These are phyloP conservation scores for Neurospora sp. DNA, from an alignment of 495 filamentous ascomycete genomes.

Conservation along the genomic window DNA sequence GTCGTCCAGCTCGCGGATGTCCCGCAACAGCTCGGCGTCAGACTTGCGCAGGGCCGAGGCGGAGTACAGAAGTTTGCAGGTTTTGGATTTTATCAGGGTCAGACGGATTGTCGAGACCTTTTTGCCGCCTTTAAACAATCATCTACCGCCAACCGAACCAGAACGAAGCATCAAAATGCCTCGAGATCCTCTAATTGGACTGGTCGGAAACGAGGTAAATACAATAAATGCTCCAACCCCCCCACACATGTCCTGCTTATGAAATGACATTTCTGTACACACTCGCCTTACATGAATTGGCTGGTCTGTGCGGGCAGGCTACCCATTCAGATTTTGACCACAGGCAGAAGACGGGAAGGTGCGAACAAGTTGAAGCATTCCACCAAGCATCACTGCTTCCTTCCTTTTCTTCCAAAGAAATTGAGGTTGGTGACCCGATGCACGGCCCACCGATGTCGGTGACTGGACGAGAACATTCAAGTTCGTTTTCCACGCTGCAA, in stretches of 20 bases:
- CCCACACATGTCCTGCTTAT: too few species aligned
- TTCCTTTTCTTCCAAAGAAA: neutral
- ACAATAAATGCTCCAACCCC: neutral
- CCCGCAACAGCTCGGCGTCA: conserved; percentile 41
- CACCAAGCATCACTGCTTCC: neutral
- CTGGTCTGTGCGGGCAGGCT: neutral
- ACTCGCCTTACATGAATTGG: neutral
- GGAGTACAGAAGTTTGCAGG: conserved; percentile 39
- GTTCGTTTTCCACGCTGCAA: neutral
- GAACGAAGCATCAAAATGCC: conserved; percentile 50
- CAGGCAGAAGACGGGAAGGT: neutral
- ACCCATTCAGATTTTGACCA: neutral
- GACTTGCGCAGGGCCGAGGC: conserved; percentile 36
- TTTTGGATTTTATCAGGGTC: conserved; percentile 40
- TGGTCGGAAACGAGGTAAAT: conserved; percentile 57
- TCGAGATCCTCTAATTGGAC: conserved; percentile 72
- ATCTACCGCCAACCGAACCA: neutral
- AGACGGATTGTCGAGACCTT: conserved; percentile 23
- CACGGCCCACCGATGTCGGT: too few species aligned
- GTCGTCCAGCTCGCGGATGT: conserved; percentile 44
- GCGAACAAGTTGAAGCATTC: neutral
- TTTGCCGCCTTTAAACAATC: neutral
- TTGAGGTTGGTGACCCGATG: too few species aligned
- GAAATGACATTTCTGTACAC: neutral
- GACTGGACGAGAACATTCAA: too few species aligned